phyloP scores from a whole-genome alignment of 2,329 filamentous ascomycete species.

The Colletotrichum sidae region DNA sequence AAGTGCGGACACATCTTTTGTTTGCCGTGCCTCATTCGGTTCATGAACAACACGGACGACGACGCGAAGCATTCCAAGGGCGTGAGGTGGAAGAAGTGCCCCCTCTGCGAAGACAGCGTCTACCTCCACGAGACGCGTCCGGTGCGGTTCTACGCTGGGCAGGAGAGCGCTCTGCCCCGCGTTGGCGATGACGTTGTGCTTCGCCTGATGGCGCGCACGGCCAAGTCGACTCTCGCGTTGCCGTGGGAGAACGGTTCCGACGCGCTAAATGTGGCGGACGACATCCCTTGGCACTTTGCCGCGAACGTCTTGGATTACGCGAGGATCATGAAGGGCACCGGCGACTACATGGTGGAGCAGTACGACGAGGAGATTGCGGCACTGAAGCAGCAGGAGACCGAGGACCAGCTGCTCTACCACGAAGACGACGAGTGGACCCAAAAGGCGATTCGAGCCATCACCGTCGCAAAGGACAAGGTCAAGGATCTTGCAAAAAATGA shows the following conservation, averaged over 20 bases:
- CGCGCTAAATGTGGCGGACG: constrained; percentile 74
- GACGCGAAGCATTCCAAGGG: constrained; percentile 75
- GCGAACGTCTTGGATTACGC: constrained; percentile 96
- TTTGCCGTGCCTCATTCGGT: constrained; percentile 90
- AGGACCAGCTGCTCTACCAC: constrained; percentile 91
- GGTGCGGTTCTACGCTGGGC: constrained; percentile 90
- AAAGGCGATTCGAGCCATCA: constrained; percentile 82
- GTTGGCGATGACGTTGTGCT: constrained; percentile 92
- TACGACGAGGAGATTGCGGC: constrained; percentile 83
- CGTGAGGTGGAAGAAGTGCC: constrained; percentile 91
- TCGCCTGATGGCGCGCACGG: constrained; percentile 83
- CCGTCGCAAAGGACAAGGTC: constrained; percentile 80
- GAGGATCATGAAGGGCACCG: constrained; percentile 92
- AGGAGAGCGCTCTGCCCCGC: constrained; percentile 83
- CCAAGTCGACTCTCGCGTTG: constrained; percentile 86
- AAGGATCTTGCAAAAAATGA: constrained; percentile 54
- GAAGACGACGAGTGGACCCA: constrained; percentile 94
- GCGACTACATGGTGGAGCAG: constrained; percentile 86
- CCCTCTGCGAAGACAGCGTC: constrained; percentile 94
- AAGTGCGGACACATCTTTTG: constrained; percentile 98
- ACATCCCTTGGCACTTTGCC: constrained; percentile 94
- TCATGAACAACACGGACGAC: constrained; percentile 90
- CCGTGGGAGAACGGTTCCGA: constrained; percentile 84
- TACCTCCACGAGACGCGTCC: constrained; percentile 91
- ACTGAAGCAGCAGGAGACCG: constrained; percentile 80